Evolutionary conservation across 1,139 yeast genomes (phyloP), one percentile per base, ranked within the genome.

Genomic region (Yamadazyma friedrichii): DNA sequence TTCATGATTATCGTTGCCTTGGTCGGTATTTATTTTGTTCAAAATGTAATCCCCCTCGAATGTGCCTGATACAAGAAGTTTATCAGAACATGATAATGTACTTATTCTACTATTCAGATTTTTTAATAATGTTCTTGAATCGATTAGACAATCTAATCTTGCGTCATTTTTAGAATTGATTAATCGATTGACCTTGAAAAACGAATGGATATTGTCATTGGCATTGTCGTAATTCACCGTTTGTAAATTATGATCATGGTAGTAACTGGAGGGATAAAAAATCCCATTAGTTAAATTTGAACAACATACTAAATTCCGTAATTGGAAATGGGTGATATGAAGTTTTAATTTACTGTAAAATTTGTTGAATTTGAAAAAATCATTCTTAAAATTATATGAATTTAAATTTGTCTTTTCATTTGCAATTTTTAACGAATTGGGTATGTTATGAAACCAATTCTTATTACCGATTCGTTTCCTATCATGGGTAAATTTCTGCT

Each of bases 241-340:
- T 40, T 62, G 58, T 24, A 63, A 45, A 49, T 61, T 55, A 40
- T 66, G 67, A 52, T 55, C 62, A 41, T 67, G 70, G 52, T 50
- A 62, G 46, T 62, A 65, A 34, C 66, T 62, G 59, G 67, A 70
- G 1, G 75, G 74, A 42, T 69, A 70, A 49, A 59, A 70, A 13
- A 70, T 61, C 5, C 75, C 76, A 30, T 33, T 39, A 33, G 59
- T 61, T 27, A 60, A 55, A 35, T 58, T 54, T 42, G 61, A 61
- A 29, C 61, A 55, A 27, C 77, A 65, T 4, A 80, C 72, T 41
- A 78, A 60, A 47, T 77, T 76, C 15, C 85, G 60, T 28, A 80
- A 61, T 55, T 80, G 85, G 56, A 78, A 78, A 58, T 80, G 85
- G 22, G 77, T 72, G 12, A 78, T 64, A 47, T 69, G 73, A 12